Evolutionary conservation across 306 rosid genomes (phyloP), one percentile per base, ranked within the genome.

Genomic region (Acmispon strigosus): DNA sequence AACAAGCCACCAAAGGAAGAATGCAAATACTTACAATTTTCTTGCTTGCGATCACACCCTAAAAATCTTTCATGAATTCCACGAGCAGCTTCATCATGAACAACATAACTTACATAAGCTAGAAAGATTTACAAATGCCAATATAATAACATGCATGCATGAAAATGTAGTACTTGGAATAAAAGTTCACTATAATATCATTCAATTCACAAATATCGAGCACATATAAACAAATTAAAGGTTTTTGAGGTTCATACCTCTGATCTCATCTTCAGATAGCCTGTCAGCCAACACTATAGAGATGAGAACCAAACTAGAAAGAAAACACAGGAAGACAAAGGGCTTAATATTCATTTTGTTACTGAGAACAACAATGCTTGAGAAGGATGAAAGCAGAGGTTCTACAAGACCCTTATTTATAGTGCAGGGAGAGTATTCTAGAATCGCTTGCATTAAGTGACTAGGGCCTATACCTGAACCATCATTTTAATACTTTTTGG

Each of bases 261-360:
- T 36, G 4, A 6, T 20, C 36, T 27, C 52, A 52, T 70, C 45
- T n/a, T 19, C 10, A 8, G 73, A 47, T 14, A 49, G n/a, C 6
- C 64, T 50, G 27, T 32, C 58, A 29, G 71, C 79, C 41, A 73
- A 34, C 66, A 59, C 79, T 1, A 12, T 20, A 36, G 80, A 56
- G 63, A 69, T 69, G 16, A 74, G 51, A 47, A 45, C 47, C 55
- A 74, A 69, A 10, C 34, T 58, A 5, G 14, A 48, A 2, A 80
- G 64, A 45, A 24, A 47, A 45, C 66, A 20, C 4, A 74, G 12
- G 16, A 74, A 27, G 47, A 45, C 4, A 43, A 64, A 78, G 3
- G 80, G 34, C 37, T 63, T 80, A 16, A 69, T 4, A 34, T 50
- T 69, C 80, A 80, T 80, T 11, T 64, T 57, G 1, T 49, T 22